Base-by-base conservation (phyloP, 345 rosid genomes). In the Turnera subulata region DNA sequence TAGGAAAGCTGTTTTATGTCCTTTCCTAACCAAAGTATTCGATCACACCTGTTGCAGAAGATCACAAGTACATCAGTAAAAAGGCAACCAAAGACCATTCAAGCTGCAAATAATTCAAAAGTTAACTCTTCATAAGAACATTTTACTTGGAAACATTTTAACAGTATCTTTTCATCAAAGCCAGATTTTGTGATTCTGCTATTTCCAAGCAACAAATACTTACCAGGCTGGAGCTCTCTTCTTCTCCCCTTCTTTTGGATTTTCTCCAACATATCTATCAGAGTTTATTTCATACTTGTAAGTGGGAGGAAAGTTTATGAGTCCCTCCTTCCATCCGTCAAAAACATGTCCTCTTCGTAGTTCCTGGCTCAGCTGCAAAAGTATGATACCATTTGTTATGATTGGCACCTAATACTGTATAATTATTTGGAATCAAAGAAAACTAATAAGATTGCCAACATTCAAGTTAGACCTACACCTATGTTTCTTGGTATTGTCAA, bases 221-320 rank as follows among this genome's bases (percentile, higher is more conserved):
- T 75, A 93, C 99, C 99, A 94, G 39, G 99, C 99, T 1, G 99
- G 99, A 53, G 99, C 84, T 83, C 99, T 85, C 73, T 61, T 82
- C 82, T 88, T 90, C 71, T 90, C 95, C 57, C 88, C 95, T 71
- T 90, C 99, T 75, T 53, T 85, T 24, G 79, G 75, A 57, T 54
- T 71, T 70, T 88, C 97, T n/a, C 99, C 99, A 6, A 84, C 83
- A 37, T 88, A 90, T 76, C 82, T 75, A 43, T 84, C 95, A 0
- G 95, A 71, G 58, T 94, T 83, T 25, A 85, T 76, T 75, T 90
- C 96, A n/a, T 90, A 90, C 45, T 94, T 94, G 74, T 94, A 94
- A 15, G 99, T 90, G 9, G 97, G 99, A 23, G 99, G 88, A 64
- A 94, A 94, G 57, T 76, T 64, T 65, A 90, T 88, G 4, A 53